These are phyloP conservation scores for Clonostachys sp. DNA, from an alignment of 2,329 filamentous ascomycete genomes.

Conservation along the genomic window DNA sequence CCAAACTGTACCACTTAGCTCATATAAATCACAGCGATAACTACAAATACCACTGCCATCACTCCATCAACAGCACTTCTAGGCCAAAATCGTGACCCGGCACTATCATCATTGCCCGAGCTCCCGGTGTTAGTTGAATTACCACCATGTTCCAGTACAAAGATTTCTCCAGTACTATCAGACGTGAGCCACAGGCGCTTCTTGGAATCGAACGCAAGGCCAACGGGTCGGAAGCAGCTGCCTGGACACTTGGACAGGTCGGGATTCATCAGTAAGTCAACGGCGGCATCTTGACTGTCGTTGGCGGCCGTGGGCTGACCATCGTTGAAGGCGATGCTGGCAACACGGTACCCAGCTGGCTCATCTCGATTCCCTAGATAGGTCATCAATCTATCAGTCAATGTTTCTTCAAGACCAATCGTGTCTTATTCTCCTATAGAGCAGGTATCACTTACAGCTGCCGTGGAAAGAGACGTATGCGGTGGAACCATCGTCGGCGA, in stretches of 20 bases:
- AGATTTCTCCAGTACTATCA: constrained; percentile 63
- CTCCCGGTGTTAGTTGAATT: constrained; percentile 3
- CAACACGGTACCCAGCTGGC: constrained; percentile 41
- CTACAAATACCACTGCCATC: constrained; percentile 11
- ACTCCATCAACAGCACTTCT: constrained; percentile 15
- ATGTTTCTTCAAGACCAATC: background rate
- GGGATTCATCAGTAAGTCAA: constrained; percentile 50
- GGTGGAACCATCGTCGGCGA: constrained; percentile 49
- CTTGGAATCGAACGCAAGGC: constrained; percentile 44
- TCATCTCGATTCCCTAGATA: constrained; percentile 31
- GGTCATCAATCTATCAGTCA: no score
- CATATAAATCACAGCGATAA: no score
- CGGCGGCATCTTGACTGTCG: constrained; percentile 39
- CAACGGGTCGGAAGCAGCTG: constrained; percentile 59
- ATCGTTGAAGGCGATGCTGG: constrained; percentile 29
- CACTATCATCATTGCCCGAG: constrained; percentile 1
- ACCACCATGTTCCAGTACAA: constrained; percentile 34
- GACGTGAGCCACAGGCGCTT: constrained; percentile 58
- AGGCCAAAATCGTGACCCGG: constrained; percentile 8
- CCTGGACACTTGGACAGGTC: constrained; percentile 48
- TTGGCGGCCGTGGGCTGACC: constrained; percentile 32
- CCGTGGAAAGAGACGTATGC: constrained; percentile 71
- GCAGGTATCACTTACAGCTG: constrained; percentile 45
- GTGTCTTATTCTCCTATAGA: background rate
- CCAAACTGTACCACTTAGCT: no score